Conservation (phyloP, 2,329 filamentous ascomycete species). For the Exophiala sp. region DNA sequence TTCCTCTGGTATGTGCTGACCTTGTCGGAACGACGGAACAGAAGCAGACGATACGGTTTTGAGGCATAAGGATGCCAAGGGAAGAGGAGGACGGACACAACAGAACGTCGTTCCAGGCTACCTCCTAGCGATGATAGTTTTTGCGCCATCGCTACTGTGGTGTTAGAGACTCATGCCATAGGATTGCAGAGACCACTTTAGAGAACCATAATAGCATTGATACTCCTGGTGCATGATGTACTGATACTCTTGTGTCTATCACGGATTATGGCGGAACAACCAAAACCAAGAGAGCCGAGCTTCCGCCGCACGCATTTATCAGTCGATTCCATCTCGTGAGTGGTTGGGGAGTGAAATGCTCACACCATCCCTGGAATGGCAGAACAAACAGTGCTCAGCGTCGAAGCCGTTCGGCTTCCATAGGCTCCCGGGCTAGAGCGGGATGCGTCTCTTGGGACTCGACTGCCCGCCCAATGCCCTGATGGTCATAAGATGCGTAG, state of each 20-base stretch:
- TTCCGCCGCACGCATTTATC: neutral
- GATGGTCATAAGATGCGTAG: too few relatives aligned
- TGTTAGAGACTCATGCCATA: neutral
- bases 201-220: too few relatives aligned
- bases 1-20: constrained; percentile 57
- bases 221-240: too few relatives aligned
- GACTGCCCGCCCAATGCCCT: too few relatives aligned
- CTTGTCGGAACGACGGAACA: constrained; percentile 57
- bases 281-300: neutral
- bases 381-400: too few relatives aligned
- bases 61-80: constrained; percentile 25
- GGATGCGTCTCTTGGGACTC: too few relatives aligned
- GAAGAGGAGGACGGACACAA: constrained; percentile 45
- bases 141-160: constrained; percentile 3
- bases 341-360: neutral
- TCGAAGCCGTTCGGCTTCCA: too few relatives aligned
- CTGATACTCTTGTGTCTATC: too few relatives aligned
- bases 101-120: constrained; percentile 28
- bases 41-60: constrained; percentile 44
- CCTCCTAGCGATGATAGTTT: neutral
- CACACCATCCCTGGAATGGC: too few relatives aligned
- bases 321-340: neutral
- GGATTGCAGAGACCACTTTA: too few relatives aligned
- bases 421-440: too few relatives aligned
- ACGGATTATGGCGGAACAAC: neutral